These are phyloP conservation scores for Dipteronia sinensis DNA, from an alignment of 345 rosid species.

Conservation along the genomic window DNA sequence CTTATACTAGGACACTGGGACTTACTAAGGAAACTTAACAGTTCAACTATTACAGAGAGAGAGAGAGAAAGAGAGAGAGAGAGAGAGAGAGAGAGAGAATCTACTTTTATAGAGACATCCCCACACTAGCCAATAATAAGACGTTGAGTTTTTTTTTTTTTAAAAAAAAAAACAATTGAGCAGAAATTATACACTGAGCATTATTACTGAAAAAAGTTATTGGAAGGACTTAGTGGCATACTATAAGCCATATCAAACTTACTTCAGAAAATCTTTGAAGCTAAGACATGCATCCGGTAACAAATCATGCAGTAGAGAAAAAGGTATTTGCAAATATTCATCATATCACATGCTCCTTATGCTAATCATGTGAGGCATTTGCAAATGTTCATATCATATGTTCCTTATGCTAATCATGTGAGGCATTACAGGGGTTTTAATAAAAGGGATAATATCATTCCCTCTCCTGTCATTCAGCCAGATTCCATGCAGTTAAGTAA, in stretches of 20 bases:
- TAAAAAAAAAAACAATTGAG: background rate
- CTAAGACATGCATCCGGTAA: background rate
- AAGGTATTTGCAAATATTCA: background rate
- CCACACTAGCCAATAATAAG: background rate
- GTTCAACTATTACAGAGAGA: background rate
- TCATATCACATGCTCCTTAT: background rate
- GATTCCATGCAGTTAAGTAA: background rate
- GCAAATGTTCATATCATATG: background rate
- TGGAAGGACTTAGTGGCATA: slow-evolving; percentile 2
- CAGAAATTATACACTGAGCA: background rate
- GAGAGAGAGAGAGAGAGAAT: background rate
- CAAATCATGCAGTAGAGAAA: background rate
- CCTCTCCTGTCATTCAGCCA: background rate
- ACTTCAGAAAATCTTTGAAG: background rate
- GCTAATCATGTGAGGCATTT: background rate
- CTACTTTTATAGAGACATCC: background rate
- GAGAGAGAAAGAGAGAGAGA: background rate
- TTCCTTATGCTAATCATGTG: background rate
- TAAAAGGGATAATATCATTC: background rate
- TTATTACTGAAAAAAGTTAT: background rate
- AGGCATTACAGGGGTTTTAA: background rate
- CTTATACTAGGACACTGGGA: background rate
- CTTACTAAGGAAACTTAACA: background rate
- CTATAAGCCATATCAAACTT: background rate
- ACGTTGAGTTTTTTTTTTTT: background rate